phyloP scores from a whole-genome alignment of 805 yeast species.

The Starmerella bombi region DNA sequence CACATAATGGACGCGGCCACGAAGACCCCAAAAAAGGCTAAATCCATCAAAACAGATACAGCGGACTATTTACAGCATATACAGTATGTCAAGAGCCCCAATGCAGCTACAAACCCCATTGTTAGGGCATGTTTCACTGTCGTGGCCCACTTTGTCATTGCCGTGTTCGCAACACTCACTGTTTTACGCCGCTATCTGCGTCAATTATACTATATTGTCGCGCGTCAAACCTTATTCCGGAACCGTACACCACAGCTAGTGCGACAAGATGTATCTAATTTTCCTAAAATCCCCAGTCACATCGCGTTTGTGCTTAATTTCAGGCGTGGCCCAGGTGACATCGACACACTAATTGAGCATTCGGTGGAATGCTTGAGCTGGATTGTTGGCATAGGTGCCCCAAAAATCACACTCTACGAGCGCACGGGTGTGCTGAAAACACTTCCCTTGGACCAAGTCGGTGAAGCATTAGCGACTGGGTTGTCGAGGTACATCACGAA shows the following conservation, averaged over 20 bases:
- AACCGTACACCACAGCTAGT: conserved; percentile 63
- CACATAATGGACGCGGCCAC: too few relatives aligned
- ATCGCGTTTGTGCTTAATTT: conserved; percentile 51
- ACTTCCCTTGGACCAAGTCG: conserved; percentile 29
- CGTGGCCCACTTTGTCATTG: conserved; percentile 3
- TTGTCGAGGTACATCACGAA: conserved; percentile 48
- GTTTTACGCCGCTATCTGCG: conserved; percentile 2
- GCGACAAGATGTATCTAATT: conserved; percentile 50
- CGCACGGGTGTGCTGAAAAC: conserved; percentile 52
- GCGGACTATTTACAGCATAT: too few relatives aligned
- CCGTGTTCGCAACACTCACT: background rate
- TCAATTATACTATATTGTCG: conserved; percentile 13
- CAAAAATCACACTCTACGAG: conserved; percentile 62
- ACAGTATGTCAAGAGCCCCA: too few relatives aligned
- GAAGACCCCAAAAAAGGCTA: too few relatives aligned
- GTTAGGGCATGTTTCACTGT: too few relatives aligned
- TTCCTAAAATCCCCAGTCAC: conserved; percentile 61
- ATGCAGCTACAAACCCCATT: too few relatives aligned
- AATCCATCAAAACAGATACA: too few relatives aligned
- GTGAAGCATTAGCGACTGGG: conserved; percentile 44
- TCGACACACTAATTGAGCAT: conserved; percentile 31
- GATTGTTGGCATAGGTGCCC: conserved; percentile 82
- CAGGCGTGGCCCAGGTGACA: conserved; percentile 36
- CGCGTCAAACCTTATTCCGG: conserved; percentile 18
- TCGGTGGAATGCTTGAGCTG: conserved; percentile 49